Conservation (phyloP, 495 filamentous ascomycete genomes). For the Penicillium ucsense region DNA sequence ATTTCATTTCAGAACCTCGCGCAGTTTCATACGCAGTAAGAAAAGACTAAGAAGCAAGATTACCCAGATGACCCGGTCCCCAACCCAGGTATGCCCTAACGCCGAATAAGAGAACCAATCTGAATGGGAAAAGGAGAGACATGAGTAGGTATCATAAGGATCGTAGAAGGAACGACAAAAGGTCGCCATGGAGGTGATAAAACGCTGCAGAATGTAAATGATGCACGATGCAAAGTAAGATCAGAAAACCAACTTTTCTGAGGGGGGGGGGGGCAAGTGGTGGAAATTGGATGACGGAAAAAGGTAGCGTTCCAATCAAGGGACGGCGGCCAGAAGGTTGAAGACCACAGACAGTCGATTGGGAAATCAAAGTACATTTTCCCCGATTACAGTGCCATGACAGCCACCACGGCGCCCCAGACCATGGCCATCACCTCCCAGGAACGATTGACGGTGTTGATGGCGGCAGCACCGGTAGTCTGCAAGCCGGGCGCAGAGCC, state of each 20-base stretch:
- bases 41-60: background rate
- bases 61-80: background rate
- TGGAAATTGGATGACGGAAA: too few species aligned
- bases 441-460: conserved; percentile 18
- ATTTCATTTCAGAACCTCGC: too few species aligned
- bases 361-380: background rate
- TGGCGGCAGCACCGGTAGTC: conserved; percentile 23
- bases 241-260: too few species aligned
- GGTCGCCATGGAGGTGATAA: background rate
- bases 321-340: too few species aligned
- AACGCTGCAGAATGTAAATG: conserved; percentile 5
- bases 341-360: too few species aligned
- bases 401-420: conserved; percentile 31
- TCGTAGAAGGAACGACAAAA: conserved; percentile 13
- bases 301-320: too few species aligned
- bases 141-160: conserved; percentile 15
- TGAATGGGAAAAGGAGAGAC: conserved; percentile 12
- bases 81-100: background rate
- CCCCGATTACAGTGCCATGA: conserved; percentile 22
- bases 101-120: background rate
- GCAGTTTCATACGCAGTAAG: too few species aligned
- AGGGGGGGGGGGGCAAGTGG: too few species aligned
- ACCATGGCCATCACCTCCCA: conserved; percentile 37
- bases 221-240: conserved; percentile 6
- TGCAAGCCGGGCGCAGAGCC: conserved; percentile 31